Conservation (phyloP, 2,329 filamentous ascomycete species). For the Tricladium varicosporioides region DNA sequence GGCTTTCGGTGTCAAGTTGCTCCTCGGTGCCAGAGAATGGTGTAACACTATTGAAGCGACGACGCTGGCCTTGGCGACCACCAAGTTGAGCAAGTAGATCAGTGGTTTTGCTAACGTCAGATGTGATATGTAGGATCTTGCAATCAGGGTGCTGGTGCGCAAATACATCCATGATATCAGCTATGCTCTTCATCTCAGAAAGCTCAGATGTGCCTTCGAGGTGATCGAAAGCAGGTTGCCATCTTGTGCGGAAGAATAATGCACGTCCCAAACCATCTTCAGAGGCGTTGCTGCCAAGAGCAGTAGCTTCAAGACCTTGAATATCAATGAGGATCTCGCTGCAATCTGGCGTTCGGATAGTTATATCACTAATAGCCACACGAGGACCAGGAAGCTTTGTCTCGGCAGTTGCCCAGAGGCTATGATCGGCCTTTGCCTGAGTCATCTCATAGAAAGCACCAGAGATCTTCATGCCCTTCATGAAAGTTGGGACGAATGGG, state of each 20-base stretch:
- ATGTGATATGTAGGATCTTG: slow-evolving; percentile 1
- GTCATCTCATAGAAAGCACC: slow-evolving; percentile 1
- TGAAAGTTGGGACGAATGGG: slow-evolving; percentile 3
- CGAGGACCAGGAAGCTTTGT: slow-evolving; percentile 1
- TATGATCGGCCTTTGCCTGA: neutral
- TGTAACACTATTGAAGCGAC: neutral
- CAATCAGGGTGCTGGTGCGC: neutral
- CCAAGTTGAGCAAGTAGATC: neutral
- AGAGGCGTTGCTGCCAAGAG: neutral
- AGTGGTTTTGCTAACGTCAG: neutral
- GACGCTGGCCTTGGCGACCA: neutral
- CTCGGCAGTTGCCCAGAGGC: slow-evolving; percentile 1
- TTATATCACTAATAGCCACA: slow-evolving; percentile 1
- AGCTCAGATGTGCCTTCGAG: neutral
- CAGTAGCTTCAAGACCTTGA: slow-evolving; percentile 1
- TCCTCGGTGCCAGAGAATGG: slow-evolving; percentile 1
- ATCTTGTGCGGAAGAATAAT: slow-evolving; percentile 2
- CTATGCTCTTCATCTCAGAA: neutral
- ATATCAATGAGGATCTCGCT: slow-evolving; percentile 2
- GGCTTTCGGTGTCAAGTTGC: neutral
- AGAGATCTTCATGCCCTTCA: neutral
- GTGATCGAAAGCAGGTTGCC: slow-evolving; percentile 3
- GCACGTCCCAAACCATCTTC: neutral
- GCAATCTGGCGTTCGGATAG: neutral
- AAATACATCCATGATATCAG: neutral